A percentile compares a stretch with the other conserved stretches of the same genome.
These are phyloP conservation scores for Aspergillus nomiae DNA, from an alignment of 2,329 filamentous ascomycete genomes.

Conservation along the genomic window DNA sequence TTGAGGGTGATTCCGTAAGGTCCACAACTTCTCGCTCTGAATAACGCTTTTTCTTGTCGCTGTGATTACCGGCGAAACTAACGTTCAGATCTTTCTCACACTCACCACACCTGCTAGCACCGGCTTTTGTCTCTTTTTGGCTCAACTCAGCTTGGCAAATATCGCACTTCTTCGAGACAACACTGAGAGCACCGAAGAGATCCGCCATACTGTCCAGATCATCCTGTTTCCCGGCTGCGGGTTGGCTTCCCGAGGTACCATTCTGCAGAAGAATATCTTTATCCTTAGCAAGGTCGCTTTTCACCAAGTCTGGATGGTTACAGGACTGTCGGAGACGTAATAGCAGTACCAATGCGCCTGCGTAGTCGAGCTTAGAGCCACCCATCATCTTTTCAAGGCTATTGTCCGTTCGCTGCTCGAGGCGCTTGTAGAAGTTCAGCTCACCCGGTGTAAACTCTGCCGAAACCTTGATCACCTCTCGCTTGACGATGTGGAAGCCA, in stretches of 20 bases:
- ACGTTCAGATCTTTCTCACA: conserved; percentile 75
- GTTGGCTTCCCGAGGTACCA: conserved; percentile 52
- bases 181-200: conserved; percentile 80
- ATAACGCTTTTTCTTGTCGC: conserved; percentile 48
- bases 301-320: conserved; percentile 88
- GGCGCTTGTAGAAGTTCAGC: conserved; percentile 78
- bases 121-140: conserved; percentile 55
- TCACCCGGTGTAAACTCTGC: conserved; percentile 79
- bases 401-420: conserved; percentile 82
- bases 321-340: conserved; percentile 88
- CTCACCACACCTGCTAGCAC: conserved; percentile 66
- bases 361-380: conserved; percentile 78
- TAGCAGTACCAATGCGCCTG: conserved; percentile 89
- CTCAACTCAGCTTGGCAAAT: conserved; percentile 74
- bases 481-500: conserved; percentile 87
- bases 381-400: conserved; percentile 88
- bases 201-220: conserved; percentile 84
- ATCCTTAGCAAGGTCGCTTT: conserved; percentile 81
- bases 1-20: conserved; percentile 29
- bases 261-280: conserved; percentile 78
- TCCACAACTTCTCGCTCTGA: conserved; percentile 40
- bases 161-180: conserved; percentile 76
- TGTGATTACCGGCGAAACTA: conserved; percentile 46
- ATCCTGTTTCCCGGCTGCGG: conserved; percentile 53
- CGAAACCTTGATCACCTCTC: conserved; percentile 79